Evolutionary conservation across 225 moss, liverwort and hornwort genomes (phyloP), one percentile per base, ranked within the genome.

Genomic region (Antitrichia curtipendula): DNA sequence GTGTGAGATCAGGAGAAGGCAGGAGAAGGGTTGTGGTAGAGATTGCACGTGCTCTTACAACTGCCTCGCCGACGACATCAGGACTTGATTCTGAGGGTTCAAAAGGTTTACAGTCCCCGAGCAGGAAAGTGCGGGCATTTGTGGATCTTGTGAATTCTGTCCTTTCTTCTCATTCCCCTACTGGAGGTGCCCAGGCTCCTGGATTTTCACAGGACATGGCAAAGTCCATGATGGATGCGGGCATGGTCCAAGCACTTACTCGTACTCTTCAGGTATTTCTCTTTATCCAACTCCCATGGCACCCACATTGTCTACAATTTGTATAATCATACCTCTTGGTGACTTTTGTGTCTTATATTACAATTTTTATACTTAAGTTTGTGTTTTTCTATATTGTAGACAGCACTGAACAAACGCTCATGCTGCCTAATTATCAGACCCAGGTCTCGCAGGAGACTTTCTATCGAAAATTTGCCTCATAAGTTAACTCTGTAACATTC

Each of bases 1-100:
- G 96, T 89, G 96, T 98, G 40, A 92, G 96, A 84, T 98, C 96
- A 90, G 93, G 98, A 57, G 98, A 98, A 96, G 98, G 98, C 78
- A 94, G 98, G 90, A 92, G 96, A 89, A 93, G 98, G 47, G 96
- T 96, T 49, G 96, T 96, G 77, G 89, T 98, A 70, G 98, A 98
- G 90, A 91, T 98, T 70, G 96, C 93, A 60, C 95, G 96, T 76
- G 94, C 96, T 82, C 95, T 98, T 38, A 92, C 95, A 54, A 78
- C 90, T 82, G 91, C 95, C 73, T 93, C 94, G 34, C 92, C 86
- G 63, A 85, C 57, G 15, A 85, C 90, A 61, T 75, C 90, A 65
- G 91, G 89, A 80, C 75, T 89, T 89, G 97, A 93, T 83, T 61
- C 92, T 38, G 91, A 86, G 57, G 69, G 87, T 61, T 79, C 54